These are phyloP conservation scores for Lunasporangiospora selenospora DNA, from an alignment of 192 early-diverging fungal genomes.

Conservation along the genomic window DNA sequence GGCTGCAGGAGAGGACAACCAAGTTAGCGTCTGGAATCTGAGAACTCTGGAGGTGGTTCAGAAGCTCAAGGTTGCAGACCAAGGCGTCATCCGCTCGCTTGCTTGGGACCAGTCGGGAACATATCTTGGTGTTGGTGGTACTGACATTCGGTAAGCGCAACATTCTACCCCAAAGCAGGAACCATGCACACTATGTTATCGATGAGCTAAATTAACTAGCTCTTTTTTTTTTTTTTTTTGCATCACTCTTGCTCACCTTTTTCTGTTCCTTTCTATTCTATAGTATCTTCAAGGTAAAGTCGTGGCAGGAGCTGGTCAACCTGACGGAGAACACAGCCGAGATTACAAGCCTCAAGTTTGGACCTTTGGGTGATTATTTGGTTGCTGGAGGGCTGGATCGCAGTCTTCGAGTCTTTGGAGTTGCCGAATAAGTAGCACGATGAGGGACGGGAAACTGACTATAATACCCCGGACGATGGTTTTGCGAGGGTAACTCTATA, in stretches of 20 bases:
- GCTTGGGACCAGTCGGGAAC: constrained; percentile 86
- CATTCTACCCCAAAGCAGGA: too few species aligned
- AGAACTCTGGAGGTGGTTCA: constrained; percentile 81
- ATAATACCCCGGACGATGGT: too few species aligned
- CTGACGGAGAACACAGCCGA: constrained; percentile 60
- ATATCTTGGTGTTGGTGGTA: constrained; percentile 80
- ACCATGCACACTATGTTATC: too few species aligned
- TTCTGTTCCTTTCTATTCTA: neutral
- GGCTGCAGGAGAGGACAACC: constrained; percentile 69
- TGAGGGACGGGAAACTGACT: too few species aligned
- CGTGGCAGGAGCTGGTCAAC: constrained; percentile 59
- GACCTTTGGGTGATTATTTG: constrained; percentile 61
- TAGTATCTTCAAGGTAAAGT: constrained; percentile 74
- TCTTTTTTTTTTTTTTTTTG: constrained; percentile 2
- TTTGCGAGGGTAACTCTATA: too few species aligned
- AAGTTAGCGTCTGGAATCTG: constrained; percentile 93
- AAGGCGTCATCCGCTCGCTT: constrained; percentile 62
- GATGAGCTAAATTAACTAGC: neutral
- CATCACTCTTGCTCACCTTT: too few species aligned
- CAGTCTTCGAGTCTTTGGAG: constrained; percentile 61
- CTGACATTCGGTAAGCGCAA: constrained; percentile 52
- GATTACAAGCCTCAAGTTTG: constrained; percentile 63
- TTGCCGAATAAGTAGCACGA: constrained; percentile 23
- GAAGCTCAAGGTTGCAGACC: constrained; percentile 66
- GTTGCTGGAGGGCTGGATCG: constrained; percentile 63